A percentile compares a stretch with the other conserved stretches of the same genome.
Conservation (phyloP, 129 eudicot genomes). For the Arctium lappa region DNA sequence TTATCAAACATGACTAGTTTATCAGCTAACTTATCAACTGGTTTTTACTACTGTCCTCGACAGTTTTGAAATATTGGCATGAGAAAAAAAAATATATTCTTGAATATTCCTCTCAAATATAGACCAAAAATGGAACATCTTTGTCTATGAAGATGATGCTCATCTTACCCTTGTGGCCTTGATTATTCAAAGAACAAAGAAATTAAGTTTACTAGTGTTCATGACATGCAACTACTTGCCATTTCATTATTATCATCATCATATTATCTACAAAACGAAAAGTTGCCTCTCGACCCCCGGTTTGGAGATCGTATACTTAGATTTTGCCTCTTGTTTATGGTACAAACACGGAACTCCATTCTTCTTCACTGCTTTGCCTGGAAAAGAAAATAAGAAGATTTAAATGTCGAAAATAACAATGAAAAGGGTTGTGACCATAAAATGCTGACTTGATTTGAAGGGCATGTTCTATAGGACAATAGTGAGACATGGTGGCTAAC, state of each 20-base stretch:
- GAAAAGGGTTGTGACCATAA: background rate
- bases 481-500: too few relatives aligned
- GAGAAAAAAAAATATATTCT: background rate
- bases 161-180: conserved; percentile 15
- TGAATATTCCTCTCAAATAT: conserved; percentile 1
- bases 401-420: background rate
- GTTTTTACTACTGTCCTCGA: too few relatives aligned
- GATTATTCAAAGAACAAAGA: conserved; percentile 16
- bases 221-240: conserved; percentile 20
- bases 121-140: background rate
- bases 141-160: conserved; percentile 17
- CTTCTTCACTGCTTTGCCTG: conserved; percentile 61
- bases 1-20: too few relatives aligned
- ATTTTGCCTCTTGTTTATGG: conserved; percentile 30
- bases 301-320: conserved; percentile 5
- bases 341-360: conserved; percentile 23
- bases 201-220: conserved; percentile 2
- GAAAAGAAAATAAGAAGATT: background rate
- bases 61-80: background rate
- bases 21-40: too few relatives aligned
- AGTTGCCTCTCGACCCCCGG: conserved; percentile 16
- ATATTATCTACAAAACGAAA: conserved; percentile 37
- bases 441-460: background rate
- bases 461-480: background rate
- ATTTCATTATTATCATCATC: conserved; percentile 37